Evolutionary conservation across 2,329 filamentous ascomycete species (phyloP).

Genomic region (Magnaporthiopsis rhizophila): DNA sequence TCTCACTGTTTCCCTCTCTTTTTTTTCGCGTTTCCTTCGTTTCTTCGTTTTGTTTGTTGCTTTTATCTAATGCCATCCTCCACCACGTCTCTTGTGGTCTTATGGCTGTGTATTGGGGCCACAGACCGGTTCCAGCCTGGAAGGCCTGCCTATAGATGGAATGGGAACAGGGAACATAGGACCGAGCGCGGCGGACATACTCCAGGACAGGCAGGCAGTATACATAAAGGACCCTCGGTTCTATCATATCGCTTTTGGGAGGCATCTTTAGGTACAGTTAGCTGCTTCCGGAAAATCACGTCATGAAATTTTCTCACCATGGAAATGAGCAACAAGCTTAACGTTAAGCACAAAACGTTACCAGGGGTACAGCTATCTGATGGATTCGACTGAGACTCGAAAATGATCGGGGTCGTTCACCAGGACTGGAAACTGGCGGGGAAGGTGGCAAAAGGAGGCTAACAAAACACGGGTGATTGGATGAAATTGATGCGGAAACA

Average conservation of each 20-base stretch:
- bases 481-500: not conserved
- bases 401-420: too few species aligned
- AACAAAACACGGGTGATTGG: not conserved
- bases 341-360: too few species aligned
- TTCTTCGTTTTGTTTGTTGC: not conserved
- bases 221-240: not conserved
- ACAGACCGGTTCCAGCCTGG: not conserved
- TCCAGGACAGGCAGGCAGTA: not conserved
- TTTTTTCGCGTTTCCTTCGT: not conserved
- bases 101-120: not conserved
- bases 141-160: not conserved
- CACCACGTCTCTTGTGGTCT: not conserved
- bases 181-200: not conserved
- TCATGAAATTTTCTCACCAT: not conserved
- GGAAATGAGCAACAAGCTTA: not conserved
- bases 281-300: not conserved
- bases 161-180: not conserved
- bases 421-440: too few species aligned
- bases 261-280: not conserved
- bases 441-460: not conserved
- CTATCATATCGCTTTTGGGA: not conserved
- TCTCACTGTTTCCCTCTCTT: not conserved
- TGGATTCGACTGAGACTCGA: too few species aligned
- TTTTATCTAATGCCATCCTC: not conserved
- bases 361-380: too few species aligned